phyloP scores from a whole-genome alignment of 768 basidiomycete species.

The Leccinum subgranulosum region DNA sequence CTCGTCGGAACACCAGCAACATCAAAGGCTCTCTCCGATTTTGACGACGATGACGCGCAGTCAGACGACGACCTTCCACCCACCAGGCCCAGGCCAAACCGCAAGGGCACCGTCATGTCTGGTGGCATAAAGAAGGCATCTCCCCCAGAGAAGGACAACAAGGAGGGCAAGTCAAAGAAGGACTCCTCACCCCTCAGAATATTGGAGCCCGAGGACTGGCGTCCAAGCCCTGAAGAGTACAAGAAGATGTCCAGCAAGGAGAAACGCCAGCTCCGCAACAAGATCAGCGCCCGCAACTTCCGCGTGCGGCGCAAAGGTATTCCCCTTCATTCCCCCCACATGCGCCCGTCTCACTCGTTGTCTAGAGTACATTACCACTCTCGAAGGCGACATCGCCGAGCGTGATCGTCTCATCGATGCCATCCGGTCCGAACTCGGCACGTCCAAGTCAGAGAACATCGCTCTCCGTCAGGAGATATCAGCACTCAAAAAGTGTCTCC shows the following conservation, averaged over 20 bases:
- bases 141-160: slow-evolving; percentile 34
- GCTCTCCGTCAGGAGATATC: slow-evolving; percentile 78
- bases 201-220: slow-evolving; percentile 65
- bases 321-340: neutral
- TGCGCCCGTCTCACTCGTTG: neutral
- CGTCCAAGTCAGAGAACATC: slow-evolving; percentile 74
- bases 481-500: slow-evolving; percentile 68
- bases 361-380: slow-evolving; percentile 88
- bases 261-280: slow-evolving; percentile 94
- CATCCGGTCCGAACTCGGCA: slow-evolving; percentile 80
- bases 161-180: slow-evolving; percentile 20
- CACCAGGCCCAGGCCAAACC: slow-evolving; percentile 45
- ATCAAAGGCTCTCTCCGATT: slow-evolving; percentile 41
- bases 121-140: slow-evolving; percentile 71
- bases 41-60: slow-evolving; percentile 38
- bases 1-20: slow-evolving; percentile 65
- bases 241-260: slow-evolving; percentile 94
- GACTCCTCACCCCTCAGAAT: slow-evolving; percentile 27
- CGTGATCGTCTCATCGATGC: slow-evolving; percentile 88
- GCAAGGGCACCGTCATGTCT: slow-evolving; percentile 67
- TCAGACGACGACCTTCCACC: slow-evolving; percentile 29
- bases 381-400: slow-evolving; percentile 91
- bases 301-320: slow-evolving; percentile 89
- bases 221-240: slow-evolving; percentile 89
- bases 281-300: slow-evolving; percentile 95